Evolutionary conservation across 495 filamentous ascomycete species (phyloP).

Genomic region (Xylaria curta): DNA sequence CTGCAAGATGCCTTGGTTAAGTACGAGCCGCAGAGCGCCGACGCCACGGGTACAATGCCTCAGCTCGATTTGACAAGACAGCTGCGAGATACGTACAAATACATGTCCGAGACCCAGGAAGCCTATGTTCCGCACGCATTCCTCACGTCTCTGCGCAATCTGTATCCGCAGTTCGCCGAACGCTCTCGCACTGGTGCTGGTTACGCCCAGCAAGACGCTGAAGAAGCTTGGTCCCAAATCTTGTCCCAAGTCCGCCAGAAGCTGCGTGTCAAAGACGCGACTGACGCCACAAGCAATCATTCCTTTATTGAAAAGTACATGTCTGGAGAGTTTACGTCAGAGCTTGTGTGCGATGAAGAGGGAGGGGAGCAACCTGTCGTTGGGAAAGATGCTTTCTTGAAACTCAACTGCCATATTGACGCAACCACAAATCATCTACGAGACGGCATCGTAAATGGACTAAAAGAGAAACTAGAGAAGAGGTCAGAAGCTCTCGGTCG

Average conservation of each 20-base stretch:
- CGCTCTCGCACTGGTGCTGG: conserved; percentile 78
- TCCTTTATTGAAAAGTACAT: conserved; percentile 93
- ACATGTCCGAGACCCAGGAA: conserved; percentile 91
- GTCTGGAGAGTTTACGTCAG: conserved; percentile 76
- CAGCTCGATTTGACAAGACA: conserved; percentile 78
- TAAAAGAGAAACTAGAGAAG: conserved; percentile 92
- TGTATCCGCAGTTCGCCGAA: conserved; percentile 95
- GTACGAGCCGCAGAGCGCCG: conserved; percentile 59
- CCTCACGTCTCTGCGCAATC: conserved; percentile 76
- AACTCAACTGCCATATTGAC: conserved; percentile 94
- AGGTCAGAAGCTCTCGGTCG: conserved; percentile 76
- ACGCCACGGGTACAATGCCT: conserved; percentile 31
- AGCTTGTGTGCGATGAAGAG: conserved; percentile 86
- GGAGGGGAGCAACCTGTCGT: conserved; percentile 72
- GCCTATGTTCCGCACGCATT: conserved; percentile 87
- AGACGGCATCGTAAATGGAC: conserved; percentile 81
- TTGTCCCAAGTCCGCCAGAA: conserved; percentile 83
- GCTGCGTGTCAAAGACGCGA: conserved; percentile 66
- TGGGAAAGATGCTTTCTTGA: conserved; percentile 79
- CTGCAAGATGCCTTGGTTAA: conserved; percentile 78
- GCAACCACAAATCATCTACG: conserved; percentile 83
- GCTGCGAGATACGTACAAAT: conserved; percentile 86
- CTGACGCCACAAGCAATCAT: conserved; percentile 52
- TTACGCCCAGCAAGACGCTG: conserved; percentile 95
- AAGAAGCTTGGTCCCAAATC: conserved; percentile 98